Conservation (phyloP, 805 yeast species). For the Ogataea kodamae region DNA sequence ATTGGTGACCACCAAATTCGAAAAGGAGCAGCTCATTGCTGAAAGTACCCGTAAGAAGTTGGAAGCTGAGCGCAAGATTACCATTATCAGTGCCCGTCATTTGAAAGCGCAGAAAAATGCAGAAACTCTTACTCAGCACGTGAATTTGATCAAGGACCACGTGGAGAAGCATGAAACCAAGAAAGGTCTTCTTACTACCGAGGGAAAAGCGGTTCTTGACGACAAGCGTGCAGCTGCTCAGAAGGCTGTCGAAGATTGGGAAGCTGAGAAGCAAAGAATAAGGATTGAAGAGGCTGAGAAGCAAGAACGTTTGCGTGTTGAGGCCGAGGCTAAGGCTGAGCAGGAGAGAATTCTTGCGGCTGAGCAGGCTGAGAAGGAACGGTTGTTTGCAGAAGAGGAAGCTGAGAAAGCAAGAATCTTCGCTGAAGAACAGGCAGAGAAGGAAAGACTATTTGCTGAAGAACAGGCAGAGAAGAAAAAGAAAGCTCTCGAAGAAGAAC, state of each 20-base stretch:
- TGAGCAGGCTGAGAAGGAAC: constrained; percentile 25
- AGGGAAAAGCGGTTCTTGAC: constrained; percentile 38
- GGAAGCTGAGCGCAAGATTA: constrained; percentile 38
- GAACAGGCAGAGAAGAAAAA: constrained; percentile 21
- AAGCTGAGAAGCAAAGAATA: constrained; percentile 41
- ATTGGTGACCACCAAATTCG: constrained; percentile 40
- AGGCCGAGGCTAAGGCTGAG: constrained; percentile 36
- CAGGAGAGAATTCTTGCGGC: constrained; percentile 30
- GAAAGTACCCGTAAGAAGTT: constrained; percentile 35
- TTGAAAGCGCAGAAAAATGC: constrained; percentile 38
- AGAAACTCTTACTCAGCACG: constrained; percentile 39
- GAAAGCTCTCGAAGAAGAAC: constrained; percentile 32
- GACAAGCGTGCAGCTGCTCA: constrained; percentile 40
- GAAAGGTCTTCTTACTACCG: constrained; percentile 34
- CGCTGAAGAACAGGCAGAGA: constrained; percentile 36
- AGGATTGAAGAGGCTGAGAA: constrained; percentile 44
- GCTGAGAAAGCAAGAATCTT: constrained; percentile 25
- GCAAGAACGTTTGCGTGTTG: constrained; percentile 42
- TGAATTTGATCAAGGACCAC: constrained; percentile 40
- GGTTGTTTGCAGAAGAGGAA: constrained; percentile 22
- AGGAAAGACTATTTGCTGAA: constrained; percentile 25
- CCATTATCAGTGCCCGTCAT: constrained; percentile 34
- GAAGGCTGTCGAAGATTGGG: constrained; percentile 41
- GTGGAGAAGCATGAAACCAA: constrained; percentile 45
- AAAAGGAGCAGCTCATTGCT: constrained; percentile 31